A percentile compares a stretch with the other conserved stretches of the same genome.
Conservation (phyloP, 2,329 filamentous ascomycete species). For the Zymoseptoria ardabiliae region DNA sequence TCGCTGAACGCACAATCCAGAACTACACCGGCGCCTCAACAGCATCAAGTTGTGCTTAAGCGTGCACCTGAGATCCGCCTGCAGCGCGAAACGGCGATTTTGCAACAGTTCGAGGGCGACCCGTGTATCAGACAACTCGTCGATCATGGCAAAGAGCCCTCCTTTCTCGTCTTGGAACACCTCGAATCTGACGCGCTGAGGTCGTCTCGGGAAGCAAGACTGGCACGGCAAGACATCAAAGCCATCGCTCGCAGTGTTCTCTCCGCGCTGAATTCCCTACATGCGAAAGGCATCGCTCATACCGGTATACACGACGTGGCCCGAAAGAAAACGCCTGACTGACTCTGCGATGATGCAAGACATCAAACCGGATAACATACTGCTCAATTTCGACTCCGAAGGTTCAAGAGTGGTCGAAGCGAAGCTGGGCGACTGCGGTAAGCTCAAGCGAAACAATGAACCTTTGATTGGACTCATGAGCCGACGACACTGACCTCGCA, state of each 20-base stretch:
- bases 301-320: slow-evolving; percentile 9
- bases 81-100: slow-evolving; percentile 4
- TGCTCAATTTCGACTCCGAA: slow-evolving; percentile 28
- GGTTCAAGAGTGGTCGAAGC: slow-evolving; percentile 27
- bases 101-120: slow-evolving; percentile 7
- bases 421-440: slow-evolving; percentile 21
- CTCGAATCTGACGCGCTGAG: slow-evolving; percentile 7
- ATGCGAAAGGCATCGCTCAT: slow-evolving; percentile 25
- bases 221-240: slow-evolving; percentile 13
- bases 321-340: slow-evolving; percentile 10
- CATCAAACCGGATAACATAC: slow-evolving; percentile 34
- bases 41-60: slow-evolving; percentile 6
- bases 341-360: slow-evolving; percentile 14
- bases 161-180: slow-evolving; percentile 7
- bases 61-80: slow-evolving; percentile 5
- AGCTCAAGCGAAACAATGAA: slow-evolving; percentile 3
- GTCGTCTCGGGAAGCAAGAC: slow-evolving; percentile 2
- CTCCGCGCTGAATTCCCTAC: slow-evolving; percentile 22
- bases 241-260: slow-evolving; percentile 18
- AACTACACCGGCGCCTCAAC: background rate
- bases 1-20: slow-evolving; percentile 2
- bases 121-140: slow-evolving; percentile 6
- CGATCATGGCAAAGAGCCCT: slow-evolving; percentile 5
- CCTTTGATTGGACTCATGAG: background rate
- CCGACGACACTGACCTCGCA: slow-evolving; percentile 1